phyloP scores from a whole-genome alignment of 2,329 filamentous ascomycete genomes.

The Nigrospora sphaerica region DNA sequence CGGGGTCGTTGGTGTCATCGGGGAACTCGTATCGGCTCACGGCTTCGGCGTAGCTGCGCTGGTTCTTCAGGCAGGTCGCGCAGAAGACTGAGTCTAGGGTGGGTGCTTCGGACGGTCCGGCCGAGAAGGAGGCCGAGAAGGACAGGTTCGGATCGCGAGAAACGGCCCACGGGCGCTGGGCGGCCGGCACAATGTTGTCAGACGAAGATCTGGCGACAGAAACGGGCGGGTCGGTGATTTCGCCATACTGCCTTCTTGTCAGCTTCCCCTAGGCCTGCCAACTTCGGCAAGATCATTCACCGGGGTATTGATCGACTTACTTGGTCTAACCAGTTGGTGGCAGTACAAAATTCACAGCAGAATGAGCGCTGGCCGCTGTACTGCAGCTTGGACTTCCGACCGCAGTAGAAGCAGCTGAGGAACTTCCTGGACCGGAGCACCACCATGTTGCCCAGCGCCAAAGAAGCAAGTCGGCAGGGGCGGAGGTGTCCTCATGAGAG shows the following conservation, averaged over 20 bases:
- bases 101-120: conserved; percentile 21
- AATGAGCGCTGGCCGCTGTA: conserved; percentile 59
- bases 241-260: conserved; percentile 57
- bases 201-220: conserved; percentile 26
- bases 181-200: not conserved
- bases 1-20: conserved; percentile 54
- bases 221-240: conserved; percentile 81
- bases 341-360: conserved; percentile 71
- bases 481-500: too few species aligned
- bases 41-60: conserved; percentile 68
- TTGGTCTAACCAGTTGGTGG: conserved; percentile 83
- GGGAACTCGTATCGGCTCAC: conserved; percentile 76
- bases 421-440: conserved; percentile 15
- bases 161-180: not conserved
- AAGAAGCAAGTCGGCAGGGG: not conserved
- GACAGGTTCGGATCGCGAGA: not conserved
- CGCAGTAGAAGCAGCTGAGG: conserved; percentile 79
- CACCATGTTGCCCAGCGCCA: conserved; percentile 11
- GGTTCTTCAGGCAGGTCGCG: conserved; percentile 78
- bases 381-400: conserved; percentile 53
- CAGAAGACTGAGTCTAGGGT: conserved; percentile 50
- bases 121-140: conserved; percentile 15
- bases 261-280: conserved; percentile 2
- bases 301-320: conserved; percentile 38
- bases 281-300: not conserved